These are phyloP conservation scores for Saccharomyces jurei DNA, from an alignment of 805 yeast species.

Conservation along the genomic window DNA sequence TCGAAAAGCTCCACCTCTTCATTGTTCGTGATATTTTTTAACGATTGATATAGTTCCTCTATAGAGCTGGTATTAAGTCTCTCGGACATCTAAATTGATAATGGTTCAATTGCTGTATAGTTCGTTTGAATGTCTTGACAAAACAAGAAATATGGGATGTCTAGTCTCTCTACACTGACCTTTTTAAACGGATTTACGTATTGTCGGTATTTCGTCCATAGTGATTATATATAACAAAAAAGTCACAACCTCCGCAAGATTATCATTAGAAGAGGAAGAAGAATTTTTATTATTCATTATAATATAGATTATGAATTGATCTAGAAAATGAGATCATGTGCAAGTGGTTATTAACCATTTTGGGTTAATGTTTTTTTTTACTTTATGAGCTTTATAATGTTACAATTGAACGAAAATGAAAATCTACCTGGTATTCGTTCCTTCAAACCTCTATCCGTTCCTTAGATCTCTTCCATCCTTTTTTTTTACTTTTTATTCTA, in stretches of 20 bases:
- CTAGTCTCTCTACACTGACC: not conserved
- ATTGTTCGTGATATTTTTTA: slow-evolving; percentile 16
- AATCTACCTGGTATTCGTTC: not conserved
- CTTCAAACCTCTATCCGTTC: not conserved
- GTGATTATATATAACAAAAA: not conserved
- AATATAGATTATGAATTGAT: not conserved
- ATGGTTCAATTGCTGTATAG: not conserved
- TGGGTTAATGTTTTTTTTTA: not conserved
- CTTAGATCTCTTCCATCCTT: not conserved
- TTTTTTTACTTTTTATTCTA: not conserved
- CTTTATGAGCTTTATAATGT: not conserved
- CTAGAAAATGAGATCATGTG: not conserved
- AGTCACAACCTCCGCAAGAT: too few relatives aligned
- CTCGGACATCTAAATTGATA: not conserved
- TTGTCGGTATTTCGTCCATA: not conserved
- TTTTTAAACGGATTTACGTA: slow-evolving; percentile 2
- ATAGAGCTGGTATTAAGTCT: slow-evolving; percentile 7
- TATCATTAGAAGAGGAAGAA: not conserved
- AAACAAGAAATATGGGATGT: not conserved
- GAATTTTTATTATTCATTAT: not conserved
- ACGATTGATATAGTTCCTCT: slow-evolving; percentile 16
- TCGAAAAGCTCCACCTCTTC: slow-evolving; percentile 33
- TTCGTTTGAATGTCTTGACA: not conserved
- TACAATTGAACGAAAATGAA: not conserved
- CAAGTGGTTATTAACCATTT: not conserved